phyloP scores from a whole-genome alignment of 1,139 yeast species.

The Nakaseomyces delphensis region DNA sequence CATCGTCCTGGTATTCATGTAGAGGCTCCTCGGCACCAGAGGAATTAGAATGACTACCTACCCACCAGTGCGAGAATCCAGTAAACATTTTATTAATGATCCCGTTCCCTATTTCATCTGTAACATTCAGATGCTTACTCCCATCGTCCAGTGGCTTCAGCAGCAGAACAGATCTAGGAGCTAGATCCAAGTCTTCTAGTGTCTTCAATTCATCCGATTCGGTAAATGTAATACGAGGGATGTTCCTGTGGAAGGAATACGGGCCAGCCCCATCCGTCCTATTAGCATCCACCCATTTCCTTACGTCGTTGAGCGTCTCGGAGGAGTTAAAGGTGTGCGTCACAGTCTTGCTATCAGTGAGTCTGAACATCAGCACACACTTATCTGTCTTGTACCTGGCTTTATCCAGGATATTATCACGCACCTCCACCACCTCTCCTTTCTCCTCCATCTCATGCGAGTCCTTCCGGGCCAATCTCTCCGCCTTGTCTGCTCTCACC shows the following conservation, averaged over 20 bases:
- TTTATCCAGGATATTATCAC: conserved; percentile 15
- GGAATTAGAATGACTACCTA: conserved; percentile 6
- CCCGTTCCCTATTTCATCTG: conserved; percentile 27
- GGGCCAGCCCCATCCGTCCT: conserved; percentile 43
- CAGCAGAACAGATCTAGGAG: conserved; percentile 60
- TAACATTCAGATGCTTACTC: conserved; percentile 10
- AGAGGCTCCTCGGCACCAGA: neutral
- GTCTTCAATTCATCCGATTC: conserved; percentile 47
- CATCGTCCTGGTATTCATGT: neutral
- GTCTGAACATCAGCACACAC: conserved; percentile 25
- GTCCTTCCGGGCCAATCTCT: conserved; percentile 14
- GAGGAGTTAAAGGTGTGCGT: conserved; percentile 22
- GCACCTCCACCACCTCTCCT: conserved; percentile 10
- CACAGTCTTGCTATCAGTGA: conserved; percentile 26
- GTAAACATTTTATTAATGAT: conserved; percentile 29
- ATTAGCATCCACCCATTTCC: conserved; percentile 53
- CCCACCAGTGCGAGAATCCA: conserved; percentile 32
- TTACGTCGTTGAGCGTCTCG: conserved; percentile 37
- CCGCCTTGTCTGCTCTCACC: conserved; percentile 23
- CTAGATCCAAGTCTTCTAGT: conserved; percentile 42
- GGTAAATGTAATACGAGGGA: conserved; percentile 39
- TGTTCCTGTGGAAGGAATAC: conserved; percentile 40
- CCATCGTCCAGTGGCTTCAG: conserved; percentile 4
- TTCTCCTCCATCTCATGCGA: conserved; percentile 5
- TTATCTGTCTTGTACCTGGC: conserved; percentile 4